phyloP scores from a whole-genome alignment of 768 basidiomycete species.

The Kwoniella europaea region DNA sequence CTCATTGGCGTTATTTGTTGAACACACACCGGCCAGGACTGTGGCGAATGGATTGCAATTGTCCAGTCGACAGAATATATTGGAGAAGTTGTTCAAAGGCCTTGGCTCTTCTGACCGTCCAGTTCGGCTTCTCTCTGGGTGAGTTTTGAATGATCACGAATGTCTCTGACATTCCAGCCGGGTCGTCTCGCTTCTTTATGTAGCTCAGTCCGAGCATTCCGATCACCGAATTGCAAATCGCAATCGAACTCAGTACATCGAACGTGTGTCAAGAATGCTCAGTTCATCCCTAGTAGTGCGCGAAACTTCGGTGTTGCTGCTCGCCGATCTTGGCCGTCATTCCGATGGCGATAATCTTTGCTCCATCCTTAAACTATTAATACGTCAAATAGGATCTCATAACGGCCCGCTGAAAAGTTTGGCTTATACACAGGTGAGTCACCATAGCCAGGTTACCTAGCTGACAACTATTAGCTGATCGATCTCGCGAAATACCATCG shows the following conservation, averaged over 20 bases:
- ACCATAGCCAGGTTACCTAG: neutral
- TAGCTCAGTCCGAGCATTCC: conserved; percentile 20
- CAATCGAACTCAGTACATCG: conserved; percentile 13
- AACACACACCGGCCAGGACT: conserved; percentile 13
- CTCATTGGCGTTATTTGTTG: conserved; percentile 12
- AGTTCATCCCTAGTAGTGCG: conserved; percentile 12
- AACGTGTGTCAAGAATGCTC: neutral
- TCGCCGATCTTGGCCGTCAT: conserved; percentile 38
- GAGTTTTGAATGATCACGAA: conserved; percentile 4
- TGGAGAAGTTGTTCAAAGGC: conserved; percentile 5
- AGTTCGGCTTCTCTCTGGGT: conserved; percentile 23
- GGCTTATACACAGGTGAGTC: conserved; percentile 49
- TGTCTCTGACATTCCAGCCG: conserved; percentile 18
- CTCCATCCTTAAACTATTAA: conserved; percentile 36
- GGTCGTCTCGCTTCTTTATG: conserved; percentile 14
- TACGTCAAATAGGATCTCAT: conserved; percentile 41
- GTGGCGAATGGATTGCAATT: conserved; percentile 13
- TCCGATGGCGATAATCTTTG: conserved; percentile 33
- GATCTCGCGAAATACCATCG: conserved; percentile 35
- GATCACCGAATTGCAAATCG: conserved; percentile 9
- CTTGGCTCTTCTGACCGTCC: conserved; percentile 10
- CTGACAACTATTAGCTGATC: conserved; percentile 37
- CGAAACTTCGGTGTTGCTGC: conserved; percentile 36
- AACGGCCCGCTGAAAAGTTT: conserved; percentile 39
- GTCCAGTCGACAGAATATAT: conserved; percentile 17